These are phyloP conservation scores for Neonothopanus nambi DNA, from an alignment of 1,284 basidiomycete species.

Conservation along the genomic window DNA sequence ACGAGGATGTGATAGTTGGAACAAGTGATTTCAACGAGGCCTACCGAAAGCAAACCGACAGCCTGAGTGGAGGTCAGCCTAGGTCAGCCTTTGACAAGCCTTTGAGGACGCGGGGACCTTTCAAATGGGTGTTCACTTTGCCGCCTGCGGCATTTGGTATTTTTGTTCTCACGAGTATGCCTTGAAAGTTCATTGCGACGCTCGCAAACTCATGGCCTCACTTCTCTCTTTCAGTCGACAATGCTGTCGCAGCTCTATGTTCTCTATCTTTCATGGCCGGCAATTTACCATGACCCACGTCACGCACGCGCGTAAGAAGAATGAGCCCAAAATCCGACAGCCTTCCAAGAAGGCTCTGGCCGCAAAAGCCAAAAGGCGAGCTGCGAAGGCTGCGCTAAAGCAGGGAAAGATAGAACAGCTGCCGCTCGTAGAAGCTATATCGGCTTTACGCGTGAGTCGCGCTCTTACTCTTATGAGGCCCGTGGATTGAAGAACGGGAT, in stretches of 20 bases:
- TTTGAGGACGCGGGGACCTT: no score
- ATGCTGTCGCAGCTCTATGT: constrained; percentile 23
- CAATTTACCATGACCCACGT: constrained; percentile 52
- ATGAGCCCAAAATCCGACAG: constrained; percentile 47
- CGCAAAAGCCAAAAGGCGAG: constrained; percentile 50
- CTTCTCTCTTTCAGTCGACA: constrained; percentile 24
- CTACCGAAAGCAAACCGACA: no score
- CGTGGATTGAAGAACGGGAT: constrained; percentile 1
- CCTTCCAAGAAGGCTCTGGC: constrained; percentile 68
- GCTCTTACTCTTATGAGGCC: neutral
- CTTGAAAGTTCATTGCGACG: no score
- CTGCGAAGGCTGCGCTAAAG: constrained; percentile 42
- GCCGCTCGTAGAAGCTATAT: constrained; percentile 61
- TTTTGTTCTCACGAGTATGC: no score
- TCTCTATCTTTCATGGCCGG: constrained; percentile 26
- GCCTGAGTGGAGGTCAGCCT: no score
- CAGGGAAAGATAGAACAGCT: constrained; percentile 58
- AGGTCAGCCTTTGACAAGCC: no score
- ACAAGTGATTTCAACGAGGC: no score
- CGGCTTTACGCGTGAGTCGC: constrained; percentile 63
- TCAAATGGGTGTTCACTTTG: no score
- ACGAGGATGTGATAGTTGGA: no score
- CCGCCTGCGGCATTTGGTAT: no score
- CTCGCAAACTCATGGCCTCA: neutral
- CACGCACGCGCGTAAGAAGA: constrained; percentile 47